Base-by-base conservation (phyloP, 2,329 filamentous ascomycete genomes). In the Xylaria sp. region DNA sequence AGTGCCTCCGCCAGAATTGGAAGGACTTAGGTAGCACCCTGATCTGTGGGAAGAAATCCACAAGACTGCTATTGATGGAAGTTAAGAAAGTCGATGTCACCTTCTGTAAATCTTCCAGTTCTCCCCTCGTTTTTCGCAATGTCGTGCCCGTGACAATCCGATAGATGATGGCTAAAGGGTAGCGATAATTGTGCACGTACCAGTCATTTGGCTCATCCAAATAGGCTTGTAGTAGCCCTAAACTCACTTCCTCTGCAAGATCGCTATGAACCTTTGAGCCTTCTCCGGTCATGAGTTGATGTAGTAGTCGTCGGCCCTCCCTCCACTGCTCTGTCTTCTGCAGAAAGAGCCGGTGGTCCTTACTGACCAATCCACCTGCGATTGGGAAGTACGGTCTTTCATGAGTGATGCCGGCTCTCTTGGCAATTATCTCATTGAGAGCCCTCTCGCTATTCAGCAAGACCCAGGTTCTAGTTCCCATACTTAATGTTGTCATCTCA, bases 151-250 rank as follows among this genome's bases (percentile, higher is more conserved):
- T 72, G 9, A 75, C 76, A 54, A 82, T 79, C 11, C 77, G 76
- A 69, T 80, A 74, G 14, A 82, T 74, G 17, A 82, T 77, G 0
- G 78, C 77, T 64, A 79, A 80, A 14, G 80, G 75, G 70, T 81
- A 83, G n/a, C 80, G 79, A 69, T 80, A 81, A 63, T 82, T 78
- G 61, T 82, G 80, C 5, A 69, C 66, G 61, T 79, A 82, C 81
- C 81, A 83, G 5, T 64, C 51, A 17, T 73, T 17, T 1, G 81
- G 81, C 47, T 78, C 68, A 21, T 71, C 64, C 1, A 80, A 64
- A 65, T 80, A 81, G 61, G 76, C 75, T 11, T 75, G 75, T 36
- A 83, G 71, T 71, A 82, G 73, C 48, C 79, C 74, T 0, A 75
- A 72, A 68, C 78, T 82, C 60, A 81, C 79, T 8, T 76, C 69